These are phyloP conservation scores for Annulohypoxylon maeteangense DNA, from an alignment of 495 filamentous ascomycete genomes.

Conservation along the genomic window DNA sequence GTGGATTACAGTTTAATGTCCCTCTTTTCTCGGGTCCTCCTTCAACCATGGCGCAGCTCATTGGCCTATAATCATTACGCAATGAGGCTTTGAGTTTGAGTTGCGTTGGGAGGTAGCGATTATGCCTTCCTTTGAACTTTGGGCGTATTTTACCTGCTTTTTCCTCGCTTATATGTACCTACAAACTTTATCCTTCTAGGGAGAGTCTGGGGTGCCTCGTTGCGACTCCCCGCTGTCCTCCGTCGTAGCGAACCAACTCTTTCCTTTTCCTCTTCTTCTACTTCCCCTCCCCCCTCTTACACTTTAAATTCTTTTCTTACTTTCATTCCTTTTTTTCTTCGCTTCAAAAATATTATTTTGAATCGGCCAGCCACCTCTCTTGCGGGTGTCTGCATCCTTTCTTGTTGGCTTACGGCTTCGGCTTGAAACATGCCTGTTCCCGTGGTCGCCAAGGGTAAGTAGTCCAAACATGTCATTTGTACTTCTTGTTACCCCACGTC, in stretches of 20 bases:
- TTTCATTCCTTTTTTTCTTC: neutral
- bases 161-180: constrained; percentile 14
- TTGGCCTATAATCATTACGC: constrained; percentile 36
- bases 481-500: constrained; percentile 41
- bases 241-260: constrained; percentile 25
- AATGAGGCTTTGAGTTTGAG: constrained; percentile 38
- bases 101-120: constrained; percentile 26
- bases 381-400: constrained; percentile 17
- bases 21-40: neutral
- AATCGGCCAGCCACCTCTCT: neutral
- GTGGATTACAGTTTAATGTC: constrained; percentile 7
- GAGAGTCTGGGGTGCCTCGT: constrained; percentile 12
- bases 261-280: constrained; percentile 2
- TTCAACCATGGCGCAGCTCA: constrained; percentile 17
- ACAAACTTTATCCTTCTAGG: constrained; percentile 30
- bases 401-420: constrained; percentile 12
- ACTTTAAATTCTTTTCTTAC: constrained; percentile 15
- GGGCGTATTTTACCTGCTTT: constrained; percentile 5
- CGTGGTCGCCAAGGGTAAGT: constrained; percentile 60
- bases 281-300: constrained; percentile 6
- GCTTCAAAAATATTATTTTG: neutral
- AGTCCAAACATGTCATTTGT: constrained; percentile 29
- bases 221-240: constrained; percentile 11
- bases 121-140: constrained; percentile 22
- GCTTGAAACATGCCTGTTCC: constrained; percentile 55